phyloP scores from a whole-genome alignment of 257 asterid genomes.

The Anisodus tanguticus region DNA sequence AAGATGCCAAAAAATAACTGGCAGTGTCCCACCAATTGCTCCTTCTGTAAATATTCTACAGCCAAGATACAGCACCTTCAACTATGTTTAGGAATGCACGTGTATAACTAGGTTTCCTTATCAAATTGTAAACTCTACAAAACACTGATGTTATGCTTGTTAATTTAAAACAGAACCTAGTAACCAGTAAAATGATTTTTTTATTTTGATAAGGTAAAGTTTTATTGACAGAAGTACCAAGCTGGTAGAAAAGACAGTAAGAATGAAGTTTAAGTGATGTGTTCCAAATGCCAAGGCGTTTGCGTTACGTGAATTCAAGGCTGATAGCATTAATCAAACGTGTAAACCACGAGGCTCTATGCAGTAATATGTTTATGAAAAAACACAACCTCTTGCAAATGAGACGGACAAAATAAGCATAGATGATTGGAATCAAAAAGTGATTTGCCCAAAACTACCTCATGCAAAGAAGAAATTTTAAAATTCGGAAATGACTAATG shows the following conservation, averaged over 20 bases:
- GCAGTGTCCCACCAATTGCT: background rate
- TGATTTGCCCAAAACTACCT: slow-evolving; percentile 38
- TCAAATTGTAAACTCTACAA: slow-evolving; percentile 16
- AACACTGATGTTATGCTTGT: background rate
- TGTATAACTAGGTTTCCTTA: background rate
- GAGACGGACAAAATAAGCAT: background rate
- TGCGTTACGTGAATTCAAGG: background rate
- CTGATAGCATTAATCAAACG: background rate
- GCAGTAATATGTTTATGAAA: background rate
- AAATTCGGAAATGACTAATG: background rate
- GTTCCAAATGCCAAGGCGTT: background rate
- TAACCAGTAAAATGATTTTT: background rate
- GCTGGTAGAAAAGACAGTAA: no score
- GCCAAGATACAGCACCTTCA: background rate
- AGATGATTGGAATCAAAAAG: background rate
- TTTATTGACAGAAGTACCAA: no score
- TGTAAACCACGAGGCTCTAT: background rate
- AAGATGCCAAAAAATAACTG: background rate
- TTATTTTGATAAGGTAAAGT: no score
- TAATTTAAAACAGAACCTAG: background rate
- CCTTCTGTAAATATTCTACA: slow-evolving; percentile 3
- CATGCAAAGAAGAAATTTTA: slow-evolving; percentile 46
- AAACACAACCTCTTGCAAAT: background rate
- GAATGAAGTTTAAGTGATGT: background rate
- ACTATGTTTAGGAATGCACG: background rate